A percentile compares a stretch with the other conserved stretches of the same genome.
phyloP scores from a whole-genome alignment of 371 early-diverging fungal genomes.

The Synchytrium microbalum region DNA sequence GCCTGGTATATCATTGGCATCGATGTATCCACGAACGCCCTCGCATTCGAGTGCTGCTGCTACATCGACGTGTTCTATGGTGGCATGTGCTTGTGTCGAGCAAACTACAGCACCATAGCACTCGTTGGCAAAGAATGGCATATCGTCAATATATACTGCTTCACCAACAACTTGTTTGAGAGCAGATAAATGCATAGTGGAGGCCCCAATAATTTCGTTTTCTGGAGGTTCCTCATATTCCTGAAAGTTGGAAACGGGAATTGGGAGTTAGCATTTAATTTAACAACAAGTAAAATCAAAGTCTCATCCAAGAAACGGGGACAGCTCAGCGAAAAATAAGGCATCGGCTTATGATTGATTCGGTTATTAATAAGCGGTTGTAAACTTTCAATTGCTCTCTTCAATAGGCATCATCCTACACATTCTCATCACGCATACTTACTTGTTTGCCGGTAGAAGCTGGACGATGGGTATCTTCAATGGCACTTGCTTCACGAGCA shows the following conservation, averaged over 20 bases:
- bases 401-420: too few relatives aligned
- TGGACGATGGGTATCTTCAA: slow-evolving; percentile 26
- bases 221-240: slow-evolving; percentile 15
- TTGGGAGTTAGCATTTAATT: neutral
- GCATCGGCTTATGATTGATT: too few relatives aligned
- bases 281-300: neutral
- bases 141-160: slow-evolving; percentile 68
- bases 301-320: neutral
- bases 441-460: slow-evolving; percentile 20
- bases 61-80: slow-evolving; percentile 25
- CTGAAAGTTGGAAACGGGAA: slow-evolving; percentile 5
- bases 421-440: too few relatives aligned
- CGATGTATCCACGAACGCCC: slow-evolving; percentile 57
- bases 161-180: slow-evolving; percentile 74
- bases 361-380: too few relatives aligned
- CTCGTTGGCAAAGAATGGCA: slow-evolving; percentile 55
- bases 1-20: slow-evolving; percentile 51
- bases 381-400: too few relatives aligned
- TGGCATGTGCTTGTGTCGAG: slow-evolving; percentile 55
- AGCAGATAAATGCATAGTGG: slow-evolving; percentile 60
- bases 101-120: slow-evolving; percentile 54
- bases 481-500: slow-evolving; percentile 15
- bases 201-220: slow-evolving; percentile 46
- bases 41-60: slow-evolving; percentile 43
- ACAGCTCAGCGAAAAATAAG: too few relatives aligned